Evolutionary conservation across 345 rosid species (phyloP), one percentile per base, ranked within the genome.

Genomic region (Carallia pectinifolia): DNA sequence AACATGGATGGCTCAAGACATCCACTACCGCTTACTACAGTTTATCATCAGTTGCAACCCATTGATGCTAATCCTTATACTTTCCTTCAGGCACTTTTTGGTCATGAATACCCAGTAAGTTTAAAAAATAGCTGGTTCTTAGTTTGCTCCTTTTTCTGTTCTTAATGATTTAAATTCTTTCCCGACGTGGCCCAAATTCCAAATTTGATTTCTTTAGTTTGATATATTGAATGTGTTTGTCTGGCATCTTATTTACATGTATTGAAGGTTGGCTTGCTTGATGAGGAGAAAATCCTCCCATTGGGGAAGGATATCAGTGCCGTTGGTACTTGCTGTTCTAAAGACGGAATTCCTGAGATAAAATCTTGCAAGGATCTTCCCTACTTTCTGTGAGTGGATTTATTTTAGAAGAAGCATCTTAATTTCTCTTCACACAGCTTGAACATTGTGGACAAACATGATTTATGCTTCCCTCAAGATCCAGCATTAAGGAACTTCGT

Each of bases 241-340:
- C 66, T 61, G 48, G 66, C 61, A 39, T 19, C 19, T 9, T 29
- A 36, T 58, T 62, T n/a, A 15, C 50, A 10, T 61, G 52, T 63
- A 71, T 67, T 67, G 23, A 71, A 95, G 99, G 94, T 92, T 76
- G 98, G 94, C 52, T 74, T 95, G 72, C 92, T 95, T 62, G 89
- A 90, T 74, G 96, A 90, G 74, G 99, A 95, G 87, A 92, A 89
- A 84, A 86, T 95, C 70, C 91, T 95, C 77, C 94, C 96, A 30
- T 60, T 90, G 62, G 92, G 94, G 65, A 89, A 85, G 80, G 83
- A 84, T 23, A 71, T 90, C 34, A 86, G 77, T 70, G 96, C 87
- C 53, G 86, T 89, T 80, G 99, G 99, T 23, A 70, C 85, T 53
- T 88, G 84, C 68, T 61, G 72, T 74, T 81, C 76, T 58, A 82